These are phyloP conservation scores for Penicillium mononematosum DNA, from an alignment of 495 filamentous ascomycete species.

Conservation along the genomic window DNA sequence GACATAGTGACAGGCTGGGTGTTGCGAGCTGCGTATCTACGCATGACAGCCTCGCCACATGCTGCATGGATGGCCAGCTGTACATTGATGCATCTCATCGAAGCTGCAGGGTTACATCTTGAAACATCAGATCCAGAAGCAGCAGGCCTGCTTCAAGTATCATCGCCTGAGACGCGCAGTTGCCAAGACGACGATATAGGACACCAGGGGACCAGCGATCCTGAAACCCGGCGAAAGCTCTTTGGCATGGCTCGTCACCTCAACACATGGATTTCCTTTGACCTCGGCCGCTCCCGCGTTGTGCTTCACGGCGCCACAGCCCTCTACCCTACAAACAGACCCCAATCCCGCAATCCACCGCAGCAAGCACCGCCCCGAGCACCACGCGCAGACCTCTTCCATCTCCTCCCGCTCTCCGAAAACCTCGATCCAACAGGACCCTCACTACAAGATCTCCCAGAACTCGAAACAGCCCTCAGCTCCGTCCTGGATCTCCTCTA, in stretches of 20 bases:
- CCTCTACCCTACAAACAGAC: conserved; percentile 21
- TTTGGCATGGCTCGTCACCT: conserved; percentile 52
- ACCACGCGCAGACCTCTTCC: conserved; percentile 35
- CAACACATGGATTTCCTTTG: conserved; percentile 53
- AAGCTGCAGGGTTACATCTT: conserved; percentile 52
- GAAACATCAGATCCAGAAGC: conserved; percentile 33
- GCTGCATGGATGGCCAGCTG: conserved; percentile 56
- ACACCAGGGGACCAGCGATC: conserved; percentile 21
- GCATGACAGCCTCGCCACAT: conserved; percentile 53
- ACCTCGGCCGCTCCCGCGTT: conserved; percentile 53
- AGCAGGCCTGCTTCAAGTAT: conserved; percentile 11
- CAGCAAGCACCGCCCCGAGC: conserved; percentile 16
- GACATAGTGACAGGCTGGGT: conserved; percentile 51
- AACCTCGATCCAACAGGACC: conserved; percentile 43
- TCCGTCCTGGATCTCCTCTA: conserved; percentile 40
- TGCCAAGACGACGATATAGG: conserved; percentile 9
- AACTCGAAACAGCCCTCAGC: conserved; percentile 39
- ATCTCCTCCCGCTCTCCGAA: conserved; percentile 46
- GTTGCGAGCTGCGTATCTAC: conserved; percentile 51
- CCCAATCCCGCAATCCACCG: conserved; percentile 20
- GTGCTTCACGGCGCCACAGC: conserved; percentile 43
- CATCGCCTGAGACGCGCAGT: conserved; percentile 19
- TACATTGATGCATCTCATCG: conserved; percentile 54
- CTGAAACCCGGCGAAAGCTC: conserved; percentile 43
- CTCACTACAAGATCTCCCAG: conserved; percentile 29